Conservation (phyloP, 768 basidiomycete genomes). For the Trametes sanguinea region DNA sequence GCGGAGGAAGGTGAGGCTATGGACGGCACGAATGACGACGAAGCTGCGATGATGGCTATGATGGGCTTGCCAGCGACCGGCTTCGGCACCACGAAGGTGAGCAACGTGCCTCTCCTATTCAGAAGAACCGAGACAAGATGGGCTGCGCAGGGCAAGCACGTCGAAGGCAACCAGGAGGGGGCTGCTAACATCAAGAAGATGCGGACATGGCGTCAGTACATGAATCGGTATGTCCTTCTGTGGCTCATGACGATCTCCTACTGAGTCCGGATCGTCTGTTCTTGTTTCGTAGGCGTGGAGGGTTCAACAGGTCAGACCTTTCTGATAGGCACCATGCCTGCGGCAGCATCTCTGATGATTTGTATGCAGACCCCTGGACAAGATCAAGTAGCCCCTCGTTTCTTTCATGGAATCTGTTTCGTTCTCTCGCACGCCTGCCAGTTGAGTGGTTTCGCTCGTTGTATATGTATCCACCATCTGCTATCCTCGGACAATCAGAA, state of each 20-base stretch:
- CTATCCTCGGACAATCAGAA: constrained; percentile 8
- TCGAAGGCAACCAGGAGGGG: constrained; percentile 83
- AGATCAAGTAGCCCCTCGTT: constrained; percentile 71
- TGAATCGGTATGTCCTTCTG: constrained; percentile 71
- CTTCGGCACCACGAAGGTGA: constrained; percentile 89
- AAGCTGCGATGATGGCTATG: constrained; percentile 81
- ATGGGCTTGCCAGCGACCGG: constrained; percentile 76
- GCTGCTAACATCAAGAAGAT: constrained; percentile 69
- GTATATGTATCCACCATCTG: constrained; percentile 1
- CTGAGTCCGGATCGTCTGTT: constrained; percentile 7
- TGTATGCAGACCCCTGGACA: constrained; percentile 77
- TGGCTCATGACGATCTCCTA: constrained; percentile 16
- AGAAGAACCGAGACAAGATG: neutral
- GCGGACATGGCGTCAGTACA: constrained; percentile 96
- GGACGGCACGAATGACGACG: constrained; percentile 63
- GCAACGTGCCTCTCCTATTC: neutral
- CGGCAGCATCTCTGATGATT: neutral
- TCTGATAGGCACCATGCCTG: neutral
- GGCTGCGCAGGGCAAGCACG: constrained; percentile 64
- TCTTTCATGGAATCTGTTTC: neutral
- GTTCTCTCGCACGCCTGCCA: neutral
- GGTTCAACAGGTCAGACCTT: constrained; percentile 72
- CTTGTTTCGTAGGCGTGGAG: constrained; percentile 60
- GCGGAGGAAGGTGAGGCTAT: constrained; percentile 50
- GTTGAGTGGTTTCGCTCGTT: constrained; percentile 3